Conservation (phyloP, 352 stramenopile species). For the Phytophthora cryptogea region DNA sequence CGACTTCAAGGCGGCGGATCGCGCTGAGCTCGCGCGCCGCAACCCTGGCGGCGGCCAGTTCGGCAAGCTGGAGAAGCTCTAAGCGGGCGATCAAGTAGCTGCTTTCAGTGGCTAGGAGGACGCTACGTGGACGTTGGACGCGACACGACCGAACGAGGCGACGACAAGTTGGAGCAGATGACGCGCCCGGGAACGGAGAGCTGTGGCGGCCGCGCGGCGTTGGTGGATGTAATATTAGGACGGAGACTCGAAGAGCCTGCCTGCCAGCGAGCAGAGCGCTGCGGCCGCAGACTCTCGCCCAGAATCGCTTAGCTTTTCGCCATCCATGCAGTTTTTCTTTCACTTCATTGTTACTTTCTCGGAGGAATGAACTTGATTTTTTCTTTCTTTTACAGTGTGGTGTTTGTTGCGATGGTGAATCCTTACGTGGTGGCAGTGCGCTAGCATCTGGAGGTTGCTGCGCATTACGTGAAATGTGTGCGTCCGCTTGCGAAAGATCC, state of each 20-base stretch:
- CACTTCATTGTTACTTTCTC: conserved; percentile 22
- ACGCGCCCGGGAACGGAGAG: not conserved
- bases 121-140: not conserved
- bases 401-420: not conserved
- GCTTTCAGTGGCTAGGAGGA: not conserved
- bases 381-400: conserved; percentile 10
- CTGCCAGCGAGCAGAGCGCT: conserved; percentile 10
- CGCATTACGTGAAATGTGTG: not conserved
- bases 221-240: conserved; percentile 41
- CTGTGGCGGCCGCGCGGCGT: conserved; percentile 8
- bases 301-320: conserved; percentile 34
- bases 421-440: not conserved
- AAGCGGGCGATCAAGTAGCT: conserved; percentile 22
- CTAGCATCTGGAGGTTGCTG: not conserved
- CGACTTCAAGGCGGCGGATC: conserved; percentile 85
- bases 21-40: conserved; percentile 72
- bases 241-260: conserved; percentile 3
- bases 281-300: conserved; percentile 12
- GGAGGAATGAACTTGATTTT: conserved; percentile 23
- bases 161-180: not conserved
- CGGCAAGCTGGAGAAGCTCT: conserved; percentile 86
- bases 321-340: conserved; percentile 31
- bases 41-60: conserved; percentile 85
- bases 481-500: no score
- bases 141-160: not conserved